These are phyloP conservation scores for Trametes cubensis DNA, from an alignment of 768 basidiomycete genomes.

Conservation along the genomic window DNA sequence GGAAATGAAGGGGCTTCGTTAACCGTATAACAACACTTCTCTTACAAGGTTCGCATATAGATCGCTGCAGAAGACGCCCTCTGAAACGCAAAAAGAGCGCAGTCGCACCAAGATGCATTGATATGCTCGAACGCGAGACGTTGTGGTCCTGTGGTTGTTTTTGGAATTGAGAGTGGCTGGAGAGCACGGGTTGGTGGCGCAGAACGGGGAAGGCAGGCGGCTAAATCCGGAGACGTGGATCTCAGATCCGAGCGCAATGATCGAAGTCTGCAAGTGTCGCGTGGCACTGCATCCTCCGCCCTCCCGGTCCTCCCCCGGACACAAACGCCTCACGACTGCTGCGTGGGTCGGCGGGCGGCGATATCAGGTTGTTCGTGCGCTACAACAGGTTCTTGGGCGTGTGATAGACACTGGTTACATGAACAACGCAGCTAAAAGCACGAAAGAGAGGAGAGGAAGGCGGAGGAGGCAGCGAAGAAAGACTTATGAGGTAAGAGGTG, in stretches of 20 bases:
- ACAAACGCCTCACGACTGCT: slow-evolving; percentile 8
- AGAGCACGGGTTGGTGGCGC: slow-evolving; percentile 15
- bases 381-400: neutral
- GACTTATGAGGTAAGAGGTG: slow-evolving; percentile 23
- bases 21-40: neutral
- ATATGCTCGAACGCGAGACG: too few relatives aligned
- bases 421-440: neutral
- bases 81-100: too few relatives aligned
- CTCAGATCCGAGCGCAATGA: slow-evolving; percentile 20
- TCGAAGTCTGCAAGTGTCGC: slow-evolving; percentile 19
- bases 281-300: slow-evolving; percentile 20
- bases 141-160: neutral
- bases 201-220: slow-evolving; percentile 20
- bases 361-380: neutral
- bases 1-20: neutral
- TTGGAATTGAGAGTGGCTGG: neutral
- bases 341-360: neutral
- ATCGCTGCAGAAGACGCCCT: too few relatives aligned
- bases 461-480: slow-evolving; percentile 5
- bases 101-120: too few relatives aligned
- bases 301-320: slow-evolving; percentile 16
- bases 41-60: too few relatives aligned
- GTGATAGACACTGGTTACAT: too few relatives aligned
- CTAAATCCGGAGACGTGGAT: slow-evolving; percentile 20
- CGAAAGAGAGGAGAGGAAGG: neutral